phyloP scores from a whole-genome alignment of 805 yeast species.

The Nakazawaea molendinolei region DNA sequence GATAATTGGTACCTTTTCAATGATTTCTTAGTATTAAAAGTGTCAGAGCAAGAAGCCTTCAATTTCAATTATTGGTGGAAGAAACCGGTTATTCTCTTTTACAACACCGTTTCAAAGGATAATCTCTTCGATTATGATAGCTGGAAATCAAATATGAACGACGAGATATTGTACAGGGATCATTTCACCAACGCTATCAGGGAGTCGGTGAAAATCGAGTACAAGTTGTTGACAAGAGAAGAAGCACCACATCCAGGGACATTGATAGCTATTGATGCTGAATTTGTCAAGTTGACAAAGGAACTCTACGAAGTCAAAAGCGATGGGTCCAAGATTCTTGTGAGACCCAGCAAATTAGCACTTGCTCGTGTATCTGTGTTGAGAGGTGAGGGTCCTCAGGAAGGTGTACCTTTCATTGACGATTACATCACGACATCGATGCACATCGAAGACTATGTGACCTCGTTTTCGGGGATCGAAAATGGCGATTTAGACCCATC shows the following conservation, averaged over 20 bases:
- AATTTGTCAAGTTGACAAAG: slow-evolving; percentile 76
- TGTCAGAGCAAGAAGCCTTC: slow-evolving; percentile 73
- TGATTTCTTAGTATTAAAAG: slow-evolving; percentile 78
- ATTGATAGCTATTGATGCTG: slow-evolving; percentile 92
- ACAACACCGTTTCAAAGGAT: slow-evolving; percentile 42
- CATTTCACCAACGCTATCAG: slow-evolving; percentile 65
- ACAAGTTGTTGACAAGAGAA: slow-evolving; percentile 54
- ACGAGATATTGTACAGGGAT: slow-evolving; percentile 64
- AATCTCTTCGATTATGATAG: slow-evolving; percentile 39
- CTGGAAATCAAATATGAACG: slow-evolving; percentile 49
- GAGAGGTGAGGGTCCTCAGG: slow-evolving; percentile 60
- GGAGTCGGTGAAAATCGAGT: slow-evolving; percentile 52
- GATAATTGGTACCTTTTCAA: slow-evolving; percentile 77
- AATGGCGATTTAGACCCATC: slow-evolving; percentile 81
- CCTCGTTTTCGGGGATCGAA: slow-evolving; percentile 90
- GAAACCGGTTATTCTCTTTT: slow-evolving; percentile 65
- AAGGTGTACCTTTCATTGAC: slow-evolving; percentile 81
- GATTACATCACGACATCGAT: slow-evolving; percentile 78
- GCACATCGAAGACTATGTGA: slow-evolving; percentile 76
- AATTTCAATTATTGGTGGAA: slow-evolving; percentile 76
- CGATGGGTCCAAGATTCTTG: slow-evolving; percentile 60
- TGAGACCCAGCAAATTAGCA: slow-evolving; percentile 69
- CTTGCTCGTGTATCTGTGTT: slow-evolving; percentile 87
- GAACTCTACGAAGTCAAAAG: slow-evolving; percentile 75
- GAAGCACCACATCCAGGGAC: slow-evolving; percentile 75